Evolutionary conservation across 2,329 filamentous ascomycete genomes (phyloP).

Genomic region (Ophiostoma tasmaniense): DNA sequence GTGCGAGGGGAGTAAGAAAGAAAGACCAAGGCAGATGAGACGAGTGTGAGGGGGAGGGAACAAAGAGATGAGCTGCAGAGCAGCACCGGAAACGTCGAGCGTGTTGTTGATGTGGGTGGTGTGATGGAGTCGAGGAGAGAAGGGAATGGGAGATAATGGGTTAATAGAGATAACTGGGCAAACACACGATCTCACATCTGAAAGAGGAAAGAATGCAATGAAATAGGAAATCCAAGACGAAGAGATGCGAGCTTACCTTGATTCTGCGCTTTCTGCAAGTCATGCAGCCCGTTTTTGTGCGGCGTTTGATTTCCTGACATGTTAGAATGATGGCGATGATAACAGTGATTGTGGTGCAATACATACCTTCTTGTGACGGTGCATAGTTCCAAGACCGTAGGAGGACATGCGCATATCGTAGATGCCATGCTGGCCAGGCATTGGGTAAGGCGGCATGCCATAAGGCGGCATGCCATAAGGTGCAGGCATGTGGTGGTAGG

Average conservation of each 20-base stretch:
- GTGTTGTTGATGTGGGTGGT: neutral
- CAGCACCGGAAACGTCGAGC: neutral
- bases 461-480: conserved; percentile 30
- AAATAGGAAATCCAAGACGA: neutral
- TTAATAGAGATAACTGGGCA: neutral
- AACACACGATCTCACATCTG: neutral
- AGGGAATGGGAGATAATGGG: neutral
- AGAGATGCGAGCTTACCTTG: conserved; percentile 38
- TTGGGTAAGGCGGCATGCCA: conserved; percentile 36
- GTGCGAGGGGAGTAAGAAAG: neutral
- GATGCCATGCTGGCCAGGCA: conserved; percentile 34
- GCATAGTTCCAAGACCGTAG: conserved; percentile 4
- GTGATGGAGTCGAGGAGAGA: neutral
- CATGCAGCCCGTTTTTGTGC: conserved; percentile 55
- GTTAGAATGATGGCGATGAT: neutral
- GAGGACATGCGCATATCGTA: conserved; percentile 15
- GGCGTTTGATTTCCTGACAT: conserved; percentile 52
- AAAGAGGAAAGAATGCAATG: neutral
- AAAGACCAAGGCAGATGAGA: neutral
- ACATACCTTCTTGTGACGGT: conserved; percentile 52
- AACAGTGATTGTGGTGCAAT: neutral
- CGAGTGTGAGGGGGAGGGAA: neutral
- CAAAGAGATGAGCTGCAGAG: neutral
- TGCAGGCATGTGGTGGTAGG: conserved; percentile 27
- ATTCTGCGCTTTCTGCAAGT: conserved; percentile 54